Evolutionary conservation across 345 rosid genomes (phyloP), one percentile per base, ranked within the genome.

Genomic region (Gossypium stocksii): DNA sequence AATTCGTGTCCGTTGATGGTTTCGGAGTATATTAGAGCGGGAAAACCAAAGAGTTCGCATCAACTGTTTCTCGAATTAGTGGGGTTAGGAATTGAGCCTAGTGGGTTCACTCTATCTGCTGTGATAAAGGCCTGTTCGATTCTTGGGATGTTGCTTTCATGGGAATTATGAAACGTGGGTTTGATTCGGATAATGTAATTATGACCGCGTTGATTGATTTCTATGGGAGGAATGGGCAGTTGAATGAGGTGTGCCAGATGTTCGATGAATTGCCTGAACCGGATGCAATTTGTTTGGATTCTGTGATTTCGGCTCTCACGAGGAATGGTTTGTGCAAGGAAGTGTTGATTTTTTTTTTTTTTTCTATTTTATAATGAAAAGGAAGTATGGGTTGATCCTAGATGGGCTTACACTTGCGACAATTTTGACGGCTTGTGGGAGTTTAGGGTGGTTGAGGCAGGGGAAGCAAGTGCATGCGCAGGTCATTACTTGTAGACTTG

Each of bases 1-100:
- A 85, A 91, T 59, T 89, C 98, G 1, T 94, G 98, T 95, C 87
- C 87, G 56, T 89, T 93, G 5, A 88, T 94, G 93, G 86, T 94
- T 75, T 86, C 93, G 15, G 90, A 93, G 44, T 94, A 89, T 77
- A 80, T 86, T 59, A 70, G 23, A 63, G 80, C 77, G 58, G 86
- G 83, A 44, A 85, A 87, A 76, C 89, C 86, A 7, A 80, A 45
- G 66, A 75, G 78, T 23, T 81, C 93, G 49, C 84, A 91, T 72
- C 85, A 79, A 53, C 23, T 92, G 88, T 92, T 89, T 45, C 64
- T 72, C 75, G 87, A 91, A 71, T 92, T 92, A 97, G 68, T 81
- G 87, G 87, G 70, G 62, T 63, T 77, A 44, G 93, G 88, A 44
- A 77, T 92, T 74, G 92, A 85, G 76, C 91, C 97, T 4, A 91